Percentiles rank a stretch among this genome's conserved stretches.
phyloP scores from a whole-genome alignment of 768 basidiomycete species.

The Phylloporus sp. region DNA sequence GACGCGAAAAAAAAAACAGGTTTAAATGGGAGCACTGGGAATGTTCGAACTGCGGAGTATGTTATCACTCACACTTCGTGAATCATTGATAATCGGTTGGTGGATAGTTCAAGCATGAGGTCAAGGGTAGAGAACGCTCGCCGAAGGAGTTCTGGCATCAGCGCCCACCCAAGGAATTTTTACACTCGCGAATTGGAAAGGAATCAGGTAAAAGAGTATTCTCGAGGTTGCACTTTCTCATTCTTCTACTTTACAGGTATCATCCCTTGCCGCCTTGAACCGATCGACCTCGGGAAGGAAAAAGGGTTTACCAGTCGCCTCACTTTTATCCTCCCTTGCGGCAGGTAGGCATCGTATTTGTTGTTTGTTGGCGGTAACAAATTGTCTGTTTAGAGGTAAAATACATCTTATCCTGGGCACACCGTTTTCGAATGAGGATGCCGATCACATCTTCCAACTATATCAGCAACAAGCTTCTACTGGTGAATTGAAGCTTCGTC shows the following conservation, averaged over 20 bases:
- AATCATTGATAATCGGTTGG: neutral
- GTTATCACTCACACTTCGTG: constrained; percentile 1
- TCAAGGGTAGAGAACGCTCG: constrained; percentile 20
- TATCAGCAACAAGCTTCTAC: constrained; percentile 65
- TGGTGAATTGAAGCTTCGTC: constrained; percentile 57
- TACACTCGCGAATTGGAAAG: constrained; percentile 29
- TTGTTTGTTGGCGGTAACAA: neutral
- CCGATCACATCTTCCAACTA: constrained; percentile 54
- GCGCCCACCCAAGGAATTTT: constrained; percentile 19
- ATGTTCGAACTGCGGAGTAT: constrained; percentile 59
- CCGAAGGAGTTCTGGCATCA: constrained; percentile 40
- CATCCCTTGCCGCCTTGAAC: constrained; percentile 12
- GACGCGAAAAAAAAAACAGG: constrained; percentile 33
- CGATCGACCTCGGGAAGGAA: constrained; percentile 16
- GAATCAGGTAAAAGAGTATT: constrained; percentile 22
- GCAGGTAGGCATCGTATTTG: constrained; percentile 33
- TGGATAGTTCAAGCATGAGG: constrained; percentile 13
- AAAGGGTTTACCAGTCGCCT: constrained; percentile 33
- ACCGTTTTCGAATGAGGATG: constrained; percentile 37
- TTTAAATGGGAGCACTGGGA: constrained; percentile 74
- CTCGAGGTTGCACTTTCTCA: neutral
- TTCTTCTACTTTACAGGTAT: constrained; percentile 16
- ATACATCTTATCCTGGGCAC: constrained; percentile 53
- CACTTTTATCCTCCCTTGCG: constrained; percentile 48
- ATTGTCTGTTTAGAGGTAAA: constrained; percentile 39